phyloP scores from a whole-genome alignment of 1,284 basidiomycete species.

The Taiwanofungus camphoratus region DNA sequence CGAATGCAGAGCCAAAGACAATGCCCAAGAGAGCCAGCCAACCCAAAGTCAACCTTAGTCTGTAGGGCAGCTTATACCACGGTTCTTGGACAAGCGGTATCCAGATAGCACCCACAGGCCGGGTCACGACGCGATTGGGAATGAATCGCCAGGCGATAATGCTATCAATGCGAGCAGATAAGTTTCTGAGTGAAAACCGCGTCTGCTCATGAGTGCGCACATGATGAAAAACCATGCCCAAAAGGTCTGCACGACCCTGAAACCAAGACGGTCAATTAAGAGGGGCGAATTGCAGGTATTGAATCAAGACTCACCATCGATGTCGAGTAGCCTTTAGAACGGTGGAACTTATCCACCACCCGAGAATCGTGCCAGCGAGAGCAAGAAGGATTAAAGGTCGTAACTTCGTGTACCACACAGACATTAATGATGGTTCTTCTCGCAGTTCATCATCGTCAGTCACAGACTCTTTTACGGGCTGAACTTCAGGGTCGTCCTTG shows the following conservation, averaged over 20 bases:
- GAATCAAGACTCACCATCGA: slow-evolving; percentile 47
- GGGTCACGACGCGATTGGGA: slow-evolving; percentile 59
- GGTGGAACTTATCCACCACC: slow-evolving; percentile 78
- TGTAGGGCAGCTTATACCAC: slow-evolving; percentile 62
- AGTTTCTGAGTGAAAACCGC: background rate
- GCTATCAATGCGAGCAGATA: slow-evolving; percentile 28
- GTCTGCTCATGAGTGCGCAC: slow-evolving; percentile 31
- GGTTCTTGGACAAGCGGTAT: slow-evolving; percentile 56
- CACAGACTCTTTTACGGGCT: slow-evolving; percentile 16
- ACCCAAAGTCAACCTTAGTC: slow-evolving; percentile 54
- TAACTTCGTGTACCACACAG: slow-evolving; percentile 22
- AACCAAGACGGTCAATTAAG: slow-evolving; percentile 2
- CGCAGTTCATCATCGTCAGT: slow-evolving; percentile 23
- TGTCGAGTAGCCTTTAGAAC: slow-evolving; percentile 62
- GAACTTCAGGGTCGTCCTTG: slow-evolving; percentile 24
- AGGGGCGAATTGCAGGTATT: background rate
- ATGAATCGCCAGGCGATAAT: slow-evolving; percentile 78
- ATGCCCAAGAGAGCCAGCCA: slow-evolving; percentile 71
- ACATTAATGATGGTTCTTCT: slow-evolving; percentile 13
- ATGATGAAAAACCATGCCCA: slow-evolving; percentile 77
- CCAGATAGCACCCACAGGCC: slow-evolving; percentile 66
- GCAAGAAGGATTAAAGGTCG: slow-evolving; percentile 42
- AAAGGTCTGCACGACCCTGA: slow-evolving; percentile 71
- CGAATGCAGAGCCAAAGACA: slow-evolving; percentile 79
- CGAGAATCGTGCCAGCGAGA: slow-evolving; percentile 58